These are phyloP conservation scores for Syncephalis plumigaleata DNA, from an alignment of 371 early-diverging fungal genomes.

Conservation along the genomic window DNA sequence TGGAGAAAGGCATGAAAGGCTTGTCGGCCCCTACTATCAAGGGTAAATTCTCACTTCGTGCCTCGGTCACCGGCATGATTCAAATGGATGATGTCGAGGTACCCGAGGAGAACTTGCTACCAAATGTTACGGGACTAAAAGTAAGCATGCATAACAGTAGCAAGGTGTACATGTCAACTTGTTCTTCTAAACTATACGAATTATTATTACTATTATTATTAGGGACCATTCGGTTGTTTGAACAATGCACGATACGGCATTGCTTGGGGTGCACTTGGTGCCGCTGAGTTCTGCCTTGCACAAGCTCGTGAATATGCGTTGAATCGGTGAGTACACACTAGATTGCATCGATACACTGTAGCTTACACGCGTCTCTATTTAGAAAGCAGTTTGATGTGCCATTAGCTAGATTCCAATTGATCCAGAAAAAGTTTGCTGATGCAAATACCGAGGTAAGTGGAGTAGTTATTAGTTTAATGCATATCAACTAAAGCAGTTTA, in stretches of 20 bases:
- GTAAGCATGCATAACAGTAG: too few relatives aligned
- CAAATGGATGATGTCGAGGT: conserved; percentile 96
- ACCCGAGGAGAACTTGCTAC: conserved; percentile 76
- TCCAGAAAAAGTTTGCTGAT: conserved; percentile 94
- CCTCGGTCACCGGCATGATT: conserved; percentile 95
- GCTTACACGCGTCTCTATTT: background rate
- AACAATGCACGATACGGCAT: conserved; percentile 97
- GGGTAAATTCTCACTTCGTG: conserved; percentile 90
- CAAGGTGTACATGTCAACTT: background rate
- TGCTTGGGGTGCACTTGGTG: conserved; percentile 94
- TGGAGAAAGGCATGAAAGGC: conserved; percentile 85
- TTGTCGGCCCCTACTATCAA: conserved; percentile 77
- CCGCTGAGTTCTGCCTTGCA: conserved; percentile 83
- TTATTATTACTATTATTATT: too few relatives aligned
- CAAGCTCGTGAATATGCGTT: conserved; percentile 84
- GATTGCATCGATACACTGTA: background rate
- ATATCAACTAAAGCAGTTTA: background rate
- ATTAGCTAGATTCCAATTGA: conserved; percentile 87
- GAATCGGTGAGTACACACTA: conserved; percentile 17
- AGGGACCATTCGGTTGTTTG: conserved; percentile 92
- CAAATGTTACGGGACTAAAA: conserved; percentile 75
- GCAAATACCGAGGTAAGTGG: conserved; percentile 64
- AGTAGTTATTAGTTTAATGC: background rate
- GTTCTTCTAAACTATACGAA: background rate
- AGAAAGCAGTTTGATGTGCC: conserved; percentile 89